These are phyloP conservation scores for Vanrija sp. DNA, from an alignment of 1,284 basidiomycete genomes.

Conservation along the genomic window DNA sequence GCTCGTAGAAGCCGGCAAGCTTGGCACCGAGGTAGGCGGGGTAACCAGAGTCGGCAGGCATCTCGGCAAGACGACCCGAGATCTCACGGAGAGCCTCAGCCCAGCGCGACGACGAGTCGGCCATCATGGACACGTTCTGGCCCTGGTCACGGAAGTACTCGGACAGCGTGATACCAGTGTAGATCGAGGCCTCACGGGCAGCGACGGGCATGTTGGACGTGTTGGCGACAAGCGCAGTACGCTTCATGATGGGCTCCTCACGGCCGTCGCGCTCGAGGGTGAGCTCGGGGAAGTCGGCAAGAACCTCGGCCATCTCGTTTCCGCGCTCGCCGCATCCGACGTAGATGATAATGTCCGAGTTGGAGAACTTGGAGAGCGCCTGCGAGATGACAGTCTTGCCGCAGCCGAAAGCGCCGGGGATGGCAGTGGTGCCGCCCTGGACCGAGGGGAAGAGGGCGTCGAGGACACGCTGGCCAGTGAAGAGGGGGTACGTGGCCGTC, in stretches of 20 bases:
- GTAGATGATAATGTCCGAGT: constrained; percentile 99
- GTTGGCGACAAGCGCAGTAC: constrained; percentile 97
- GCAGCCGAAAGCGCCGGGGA: constrained; percentile 98
- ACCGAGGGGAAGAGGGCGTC: constrained; percentile 99
- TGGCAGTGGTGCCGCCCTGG: constrained; percentile 97
- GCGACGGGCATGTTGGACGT: constrained; percentile 99
- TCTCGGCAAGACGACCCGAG: constrained; percentile 97
- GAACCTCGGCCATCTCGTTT: constrained; percentile 88
- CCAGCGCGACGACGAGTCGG: constrained; percentile 98
- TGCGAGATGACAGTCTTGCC: constrained; percentile 95
- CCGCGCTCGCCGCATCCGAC: constrained; percentile 63
- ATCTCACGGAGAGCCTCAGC: constrained; percentile 99
- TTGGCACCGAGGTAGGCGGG: constrained; percentile 96
- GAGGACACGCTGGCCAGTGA: constrained; percentile 95
- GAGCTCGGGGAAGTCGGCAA: constrained; percentile 94
- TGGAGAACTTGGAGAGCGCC: constrained; percentile 97
- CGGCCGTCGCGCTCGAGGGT: constrained; percentile 84
- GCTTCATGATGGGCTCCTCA: constrained; percentile 99
- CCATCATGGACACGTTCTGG: constrained; percentile 99
- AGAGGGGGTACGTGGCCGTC: constrained; percentile 84
- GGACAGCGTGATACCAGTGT: constrained; percentile 98
- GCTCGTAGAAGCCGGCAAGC: constrained; percentile 96
- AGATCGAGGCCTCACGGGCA: constrained; percentile 98
- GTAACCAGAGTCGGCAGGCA: constrained; percentile 99
- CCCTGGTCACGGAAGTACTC: constrained; percentile 99